A percentile compares a stretch with the other conserved stretches of the same genome.
Conservation (phyloP, 108 stramenopile genomes). For the Pseudonitzschia pungens region DNA sequence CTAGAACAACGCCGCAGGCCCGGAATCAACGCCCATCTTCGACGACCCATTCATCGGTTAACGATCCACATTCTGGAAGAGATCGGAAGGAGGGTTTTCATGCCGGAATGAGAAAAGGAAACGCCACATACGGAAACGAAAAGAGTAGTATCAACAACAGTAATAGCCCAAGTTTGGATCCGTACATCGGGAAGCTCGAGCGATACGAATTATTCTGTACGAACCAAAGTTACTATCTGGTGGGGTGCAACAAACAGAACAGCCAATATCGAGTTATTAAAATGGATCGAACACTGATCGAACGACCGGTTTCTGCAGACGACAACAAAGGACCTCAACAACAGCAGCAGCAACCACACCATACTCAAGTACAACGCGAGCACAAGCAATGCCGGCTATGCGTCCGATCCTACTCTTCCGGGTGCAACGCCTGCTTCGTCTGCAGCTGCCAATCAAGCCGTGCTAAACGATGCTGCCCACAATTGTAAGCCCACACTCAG, state of each 20-base stretch:
- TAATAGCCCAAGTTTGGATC: constrained; percentile 46
- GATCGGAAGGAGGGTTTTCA: too few species aligned
- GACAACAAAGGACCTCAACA: neutral
- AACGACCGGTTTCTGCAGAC: constrained; percentile 41
- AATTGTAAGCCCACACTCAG: constrained; percentile 35
- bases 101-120: too few species aligned
- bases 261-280: constrained; percentile 73
- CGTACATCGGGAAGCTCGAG: constrained; percentile 73
- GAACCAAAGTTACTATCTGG: constrained; percentile 75
- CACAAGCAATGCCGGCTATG: constrained; percentile 12
- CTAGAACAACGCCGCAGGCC: too few species aligned
- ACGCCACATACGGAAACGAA: too few species aligned
- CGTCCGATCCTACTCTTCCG: constrained; percentile 3
- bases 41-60: too few species aligned
- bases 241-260: constrained; percentile 68
- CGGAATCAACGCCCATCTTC: too few species aligned
- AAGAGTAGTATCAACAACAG: neutral
- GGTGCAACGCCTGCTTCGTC: neutral
- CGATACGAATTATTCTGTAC: constrained; percentile 80
- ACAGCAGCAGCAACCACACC: constrained; percentile 19
- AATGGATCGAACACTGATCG: constrained; percentile 88
- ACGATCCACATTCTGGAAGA: too few species aligned
- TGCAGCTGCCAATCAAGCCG: constrained; percentile 42
- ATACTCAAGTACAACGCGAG: constrained; percentile 14
- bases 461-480: constrained; percentile 35